phyloP scores from a whole-genome alignment of 495 filamentous ascomycete species.

The Massariosphaeria phaeospora region DNA sequence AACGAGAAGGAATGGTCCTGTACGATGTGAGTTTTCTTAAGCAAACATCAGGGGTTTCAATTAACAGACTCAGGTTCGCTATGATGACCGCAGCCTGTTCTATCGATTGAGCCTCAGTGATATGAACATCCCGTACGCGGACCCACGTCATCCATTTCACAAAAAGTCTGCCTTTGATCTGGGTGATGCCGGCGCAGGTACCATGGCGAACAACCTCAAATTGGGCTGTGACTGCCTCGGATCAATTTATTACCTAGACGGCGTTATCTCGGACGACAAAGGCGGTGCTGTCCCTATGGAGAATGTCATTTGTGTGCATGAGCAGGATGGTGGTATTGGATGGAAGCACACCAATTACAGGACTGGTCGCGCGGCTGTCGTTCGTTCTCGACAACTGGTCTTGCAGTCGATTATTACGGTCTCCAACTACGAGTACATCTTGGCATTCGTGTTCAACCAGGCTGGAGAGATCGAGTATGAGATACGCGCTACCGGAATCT shows the following conservation, averaged over 20 bases:
- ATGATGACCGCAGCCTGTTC: slow-evolving; percentile 61
- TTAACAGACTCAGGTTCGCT: slow-evolving; percentile 45
- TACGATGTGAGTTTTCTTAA: slow-evolving; percentile 48
- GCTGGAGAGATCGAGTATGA: slow-evolving; percentile 77
- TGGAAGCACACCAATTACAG: slow-evolving; percentile 85
- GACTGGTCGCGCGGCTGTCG: slow-evolving; percentile 61
- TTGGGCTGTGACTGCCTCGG: slow-evolving; percentile 54
- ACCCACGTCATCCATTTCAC: slow-evolving; percentile 66
- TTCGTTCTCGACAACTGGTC: slow-evolving; percentile 65
- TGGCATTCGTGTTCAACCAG: slow-evolving; percentile 81
- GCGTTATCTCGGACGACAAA: slow-evolving; percentile 49
- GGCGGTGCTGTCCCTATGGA: slow-evolving; percentile 58
- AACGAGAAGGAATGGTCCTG: slow-evolving; percentile 63
- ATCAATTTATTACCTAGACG: slow-evolving; percentile 68
- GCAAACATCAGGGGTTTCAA: not conserved
- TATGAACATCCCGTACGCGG: slow-evolving; percentile 76
- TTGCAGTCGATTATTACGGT: slow-evolving; percentile 61
- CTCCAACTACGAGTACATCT: slow-evolving; percentile 64
- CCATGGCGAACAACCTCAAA: slow-evolving; percentile 69
- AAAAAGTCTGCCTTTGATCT: slow-evolving; percentile 77
- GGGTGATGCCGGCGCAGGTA: slow-evolving; percentile 67
- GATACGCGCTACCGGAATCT: slow-evolving; percentile 74
- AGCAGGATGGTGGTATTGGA: slow-evolving; percentile 66
- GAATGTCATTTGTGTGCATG: slow-evolving; percentile 76
- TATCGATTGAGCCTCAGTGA: slow-evolving; percentile 66